Base-by-base conservation (phyloP, 768 basidiomycete species). In the Flagelloscypha sp. region DNA sequence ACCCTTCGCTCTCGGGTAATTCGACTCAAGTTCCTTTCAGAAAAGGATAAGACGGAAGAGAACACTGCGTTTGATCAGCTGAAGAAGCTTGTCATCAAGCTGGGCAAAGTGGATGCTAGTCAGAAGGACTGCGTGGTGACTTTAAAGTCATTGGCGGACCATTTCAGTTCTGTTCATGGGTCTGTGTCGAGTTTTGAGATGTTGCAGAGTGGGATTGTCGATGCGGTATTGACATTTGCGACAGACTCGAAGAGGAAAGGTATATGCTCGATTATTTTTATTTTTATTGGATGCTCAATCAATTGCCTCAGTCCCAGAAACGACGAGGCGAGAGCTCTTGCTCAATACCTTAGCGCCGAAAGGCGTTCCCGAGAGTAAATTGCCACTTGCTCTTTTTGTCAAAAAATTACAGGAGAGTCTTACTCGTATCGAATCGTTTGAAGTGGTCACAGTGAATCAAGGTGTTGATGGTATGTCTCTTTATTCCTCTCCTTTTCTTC, bases 341-440 rank as follows among this genome's bases (percentile, higher is more conserved):
- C 71, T 88, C 36, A 81, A 87, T 36, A 74, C 84, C 2, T 85
- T 99, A 52, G 72, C 74, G 64, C 18, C 70, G 72, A 27, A 68
- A 45, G 57, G 54, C 6, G 40, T 70, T 35, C 60, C 41, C 24
- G 53, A 56, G 34, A 61, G 49, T 16, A 79, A 73, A 54, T 78
- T 70, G 6, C 76, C 75, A 0, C 77, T 95, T 27, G 57, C 78
- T 2, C 69, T 82, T 7, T 72, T 99, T 22, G 89, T 98, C 35
- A 97, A 94, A 69, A 92, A 94, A 46, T 58, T 99, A 22, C 95
- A 98, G 56, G 95, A 99, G 59, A 87, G 84, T 53, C 59, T 99
- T 16, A 95, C 95, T 8, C 67, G 90, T 46, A 84, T 97, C 78
- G 95, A 99, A 53, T 79, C 80, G 10, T 98, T 95, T 44, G 92